Evolutionary conservation across 2,329 filamentous ascomycete species (phyloP).

Genomic region (Arthrobotrys musiformis): DNA sequence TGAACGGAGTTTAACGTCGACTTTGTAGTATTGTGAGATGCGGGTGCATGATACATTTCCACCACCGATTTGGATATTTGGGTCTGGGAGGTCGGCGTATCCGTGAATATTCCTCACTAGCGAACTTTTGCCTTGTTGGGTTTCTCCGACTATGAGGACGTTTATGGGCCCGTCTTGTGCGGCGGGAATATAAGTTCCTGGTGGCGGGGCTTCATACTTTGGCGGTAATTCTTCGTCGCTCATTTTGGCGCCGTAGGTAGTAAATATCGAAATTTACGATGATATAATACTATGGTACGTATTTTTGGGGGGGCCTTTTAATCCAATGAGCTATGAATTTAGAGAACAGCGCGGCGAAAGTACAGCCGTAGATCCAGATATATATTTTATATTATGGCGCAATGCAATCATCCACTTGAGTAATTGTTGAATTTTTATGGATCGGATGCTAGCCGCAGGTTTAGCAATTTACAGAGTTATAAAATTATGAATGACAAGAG

Average conservation of each 20-base stretch:
- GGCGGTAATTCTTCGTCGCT: not conserved
- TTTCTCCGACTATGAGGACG: constrained; percentile 36
- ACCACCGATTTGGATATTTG: constrained; percentile 21
- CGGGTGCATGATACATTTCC: constrained; percentile 29
- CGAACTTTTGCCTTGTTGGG: constrained; percentile 40
- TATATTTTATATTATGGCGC: no score
- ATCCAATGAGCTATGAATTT: no score
- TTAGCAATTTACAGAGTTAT: no score
- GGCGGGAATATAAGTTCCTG: no score
- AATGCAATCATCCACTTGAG: no score
- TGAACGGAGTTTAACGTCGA: constrained; percentile 24
- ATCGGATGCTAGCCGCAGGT: no score
- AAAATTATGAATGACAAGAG: no score
- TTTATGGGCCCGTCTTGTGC: not conserved
- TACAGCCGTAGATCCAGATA: no score
- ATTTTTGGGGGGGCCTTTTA: no score
- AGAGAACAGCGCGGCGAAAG: no score
- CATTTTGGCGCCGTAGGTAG: not conserved
- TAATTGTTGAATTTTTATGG: no score
- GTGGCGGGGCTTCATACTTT: not conserved
- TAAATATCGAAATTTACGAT: not conserved
- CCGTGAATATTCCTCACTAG: constrained; percentile 8
- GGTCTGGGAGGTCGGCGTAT: constrained; percentile 19
- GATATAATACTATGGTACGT: no score
- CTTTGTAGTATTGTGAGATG: constrained; percentile 1